Evolutionary conservation across 1,139 yeast species (phyloP).

Genomic region (Suhomyces wounanorum): DNA sequence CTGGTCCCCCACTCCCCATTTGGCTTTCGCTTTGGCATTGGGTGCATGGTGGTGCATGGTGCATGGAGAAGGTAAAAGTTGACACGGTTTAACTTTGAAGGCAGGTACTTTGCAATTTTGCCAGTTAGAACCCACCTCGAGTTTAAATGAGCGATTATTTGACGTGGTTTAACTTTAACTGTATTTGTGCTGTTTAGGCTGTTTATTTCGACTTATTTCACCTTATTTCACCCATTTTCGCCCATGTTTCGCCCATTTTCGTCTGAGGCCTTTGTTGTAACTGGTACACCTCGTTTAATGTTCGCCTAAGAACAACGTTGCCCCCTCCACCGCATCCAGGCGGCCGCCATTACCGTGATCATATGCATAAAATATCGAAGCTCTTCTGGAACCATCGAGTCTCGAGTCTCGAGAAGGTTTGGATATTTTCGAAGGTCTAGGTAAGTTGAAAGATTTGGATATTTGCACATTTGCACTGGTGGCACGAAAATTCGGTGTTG

Average conservation of each 20-base stretch:
- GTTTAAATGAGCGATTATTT: not conserved
- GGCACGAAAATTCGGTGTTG: too few species aligned
- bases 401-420: not conserved
- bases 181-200: not conserved
- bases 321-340: not conserved
- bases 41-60: not conserved
- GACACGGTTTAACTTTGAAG: not conserved
- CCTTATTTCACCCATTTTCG: not conserved
- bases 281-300: not conserved
- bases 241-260: not conserved
- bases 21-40: not conserved
- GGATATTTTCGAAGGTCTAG: too few species aligned
- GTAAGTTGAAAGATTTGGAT: too few species aligned
- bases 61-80: not conserved
- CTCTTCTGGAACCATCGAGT: not conserved
- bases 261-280: not conserved
- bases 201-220: not conserved
- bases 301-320: not conserved
- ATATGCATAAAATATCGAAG: not conserved
- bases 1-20: not conserved
- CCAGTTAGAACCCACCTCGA: not conserved
- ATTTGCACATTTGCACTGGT: too few species aligned
- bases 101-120: not conserved
- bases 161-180: not conserved
- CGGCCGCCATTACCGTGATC: not conserved